A percentile compares a stretch with the other conserved stretches of the same genome.
These are phyloP conservation scores for Aureobasidium musti DNA, from an alignment of 2,329 filamentous ascomycete genomes.

Conservation along the genomic window DNA sequence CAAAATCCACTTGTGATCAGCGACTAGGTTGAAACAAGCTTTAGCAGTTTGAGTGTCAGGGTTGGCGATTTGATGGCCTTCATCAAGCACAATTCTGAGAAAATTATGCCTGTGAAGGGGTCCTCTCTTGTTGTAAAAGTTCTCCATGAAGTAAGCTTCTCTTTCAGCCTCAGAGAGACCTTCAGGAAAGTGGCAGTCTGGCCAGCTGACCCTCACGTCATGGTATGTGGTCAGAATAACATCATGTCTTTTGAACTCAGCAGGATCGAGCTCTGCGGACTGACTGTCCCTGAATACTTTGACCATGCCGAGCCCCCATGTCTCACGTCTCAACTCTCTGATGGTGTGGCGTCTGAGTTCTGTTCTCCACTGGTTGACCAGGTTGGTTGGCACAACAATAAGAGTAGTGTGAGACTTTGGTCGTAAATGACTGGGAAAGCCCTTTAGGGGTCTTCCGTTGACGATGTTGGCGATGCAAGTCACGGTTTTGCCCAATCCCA, in stretches of 20 bases:
- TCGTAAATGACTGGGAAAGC: conserved; percentile 14
- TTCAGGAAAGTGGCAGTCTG: background rate
- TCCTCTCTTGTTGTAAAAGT: conserved; percentile 42
- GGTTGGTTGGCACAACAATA: conserved; percentile 45
- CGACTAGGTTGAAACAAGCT: conserved; percentile 49
- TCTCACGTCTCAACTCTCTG: background rate
- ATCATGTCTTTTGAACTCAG: conserved; percentile 32
- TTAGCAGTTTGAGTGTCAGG: conserved; percentile 45
- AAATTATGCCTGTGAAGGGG: conserved; percentile 48
- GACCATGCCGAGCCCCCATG: conserved; percentile 30
- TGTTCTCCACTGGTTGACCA: conserved; percentile 45
- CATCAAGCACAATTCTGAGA: conserved; percentile 59
- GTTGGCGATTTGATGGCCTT: conserved; percentile 61
- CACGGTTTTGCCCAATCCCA: conserved; percentile 48
- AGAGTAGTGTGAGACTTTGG: conserved; percentile 42
- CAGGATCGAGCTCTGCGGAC: background rate
- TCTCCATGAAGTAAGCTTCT: conserved; percentile 44
- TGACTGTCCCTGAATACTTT: conserved; percentile 21
- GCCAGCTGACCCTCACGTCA: conserved; percentile 45
- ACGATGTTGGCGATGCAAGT: conserved; percentile 50
- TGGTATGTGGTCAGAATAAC: conserved; percentile 48
- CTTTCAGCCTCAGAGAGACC: conserved; percentile 37
- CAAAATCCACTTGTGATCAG: conserved; percentile 47
- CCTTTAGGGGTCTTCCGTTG: conserved; percentile 40
- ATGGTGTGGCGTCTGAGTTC: conserved; percentile 38